Evolutionary conservation across 2,329 filamentous ascomycete species (phyloP), one percentile per base, ranked within the genome.

Genomic region (Colletotrichum spinosum): DNA sequence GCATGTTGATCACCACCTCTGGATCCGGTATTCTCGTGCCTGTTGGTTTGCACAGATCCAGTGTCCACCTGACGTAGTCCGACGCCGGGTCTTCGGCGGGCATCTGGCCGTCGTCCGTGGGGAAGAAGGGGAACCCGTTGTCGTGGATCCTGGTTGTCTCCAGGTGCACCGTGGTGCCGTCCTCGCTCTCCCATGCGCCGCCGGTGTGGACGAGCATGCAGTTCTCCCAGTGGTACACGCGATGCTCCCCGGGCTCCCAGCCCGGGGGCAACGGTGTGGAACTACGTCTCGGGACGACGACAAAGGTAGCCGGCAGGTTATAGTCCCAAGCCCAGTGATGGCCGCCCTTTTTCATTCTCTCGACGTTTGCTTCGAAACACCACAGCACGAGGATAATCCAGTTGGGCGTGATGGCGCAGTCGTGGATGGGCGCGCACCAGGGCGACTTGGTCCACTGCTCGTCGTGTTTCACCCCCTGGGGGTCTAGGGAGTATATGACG

Each of bases 371-470:
- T 1, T 74, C 53, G 15, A 76, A 76, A n/a, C 75, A 76, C 48
- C 76, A 77, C 3, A 77, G 67, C 1, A 72, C 73, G 25, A 79
- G 73, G 2, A 79, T 49, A 15, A 73, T 53, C 64, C 76, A 80
- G 45, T 81, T 80, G 0, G 76, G 69, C 0, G 78, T 80, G 9
- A 80, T 74, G 1, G 73, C 76, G 56, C 76, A 77, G 58, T 81
- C 79, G 67, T 81, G 79, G 12, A 80, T 78, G 63, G 77, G 74
- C 0, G 70, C 77, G 33, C 80, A 81, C 67, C 82, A 84, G 0
- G 83, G 83, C 2, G 82, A 80, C 67, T 80, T 79, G 60, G 84
- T 84, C 78, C 79, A 83, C 6, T 75, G 70, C 69, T 85, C 83
- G 55, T 84, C 78, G 0, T 75, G 80, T 72, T 83, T 83, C 35